Conservation (phyloP, 2,329 filamentous ascomycete genomes). For the Fusarium drepaniforme region DNA sequence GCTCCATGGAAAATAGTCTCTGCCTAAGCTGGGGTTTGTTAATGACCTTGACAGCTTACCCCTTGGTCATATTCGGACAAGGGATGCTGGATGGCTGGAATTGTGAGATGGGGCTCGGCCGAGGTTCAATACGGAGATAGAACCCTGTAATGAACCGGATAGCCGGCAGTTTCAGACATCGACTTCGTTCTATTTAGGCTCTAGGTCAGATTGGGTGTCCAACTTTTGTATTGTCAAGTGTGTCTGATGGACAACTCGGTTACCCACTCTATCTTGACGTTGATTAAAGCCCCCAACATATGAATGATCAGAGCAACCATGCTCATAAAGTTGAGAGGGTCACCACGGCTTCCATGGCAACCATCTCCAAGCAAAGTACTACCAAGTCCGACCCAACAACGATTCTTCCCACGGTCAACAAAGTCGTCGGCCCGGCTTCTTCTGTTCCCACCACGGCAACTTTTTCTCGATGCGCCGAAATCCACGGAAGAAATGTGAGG, state of each 20-base stretch:
- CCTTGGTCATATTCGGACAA: neutral
- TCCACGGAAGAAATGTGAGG: no score
- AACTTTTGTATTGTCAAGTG: neutral
- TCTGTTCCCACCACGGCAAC: neutral
- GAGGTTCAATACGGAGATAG: neutral
- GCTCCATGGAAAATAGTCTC: neutral
- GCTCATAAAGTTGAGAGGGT: neutral
- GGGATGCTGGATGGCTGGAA: neutral
- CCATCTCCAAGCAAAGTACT: neutral
- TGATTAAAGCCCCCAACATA: neutral
- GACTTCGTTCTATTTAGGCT: no score
- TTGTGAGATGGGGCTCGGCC: neutral
- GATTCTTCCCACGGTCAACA: neutral
- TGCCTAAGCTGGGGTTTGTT: neutral
- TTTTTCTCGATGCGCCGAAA: neutral
- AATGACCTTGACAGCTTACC: neutral
- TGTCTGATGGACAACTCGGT: neutral
- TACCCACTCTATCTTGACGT: neutral
- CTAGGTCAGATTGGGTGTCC: neutral
- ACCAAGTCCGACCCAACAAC: neutral
- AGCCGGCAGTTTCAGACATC: neutral
- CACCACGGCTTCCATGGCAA: neutral
- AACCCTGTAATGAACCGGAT: neutral
- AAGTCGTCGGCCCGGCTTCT: neutral
- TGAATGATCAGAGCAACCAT: neutral